Evolutionary conservation across 2,329 filamentous ascomycete species (phyloP).

Genomic region (Xylaria sp.): DNA sequence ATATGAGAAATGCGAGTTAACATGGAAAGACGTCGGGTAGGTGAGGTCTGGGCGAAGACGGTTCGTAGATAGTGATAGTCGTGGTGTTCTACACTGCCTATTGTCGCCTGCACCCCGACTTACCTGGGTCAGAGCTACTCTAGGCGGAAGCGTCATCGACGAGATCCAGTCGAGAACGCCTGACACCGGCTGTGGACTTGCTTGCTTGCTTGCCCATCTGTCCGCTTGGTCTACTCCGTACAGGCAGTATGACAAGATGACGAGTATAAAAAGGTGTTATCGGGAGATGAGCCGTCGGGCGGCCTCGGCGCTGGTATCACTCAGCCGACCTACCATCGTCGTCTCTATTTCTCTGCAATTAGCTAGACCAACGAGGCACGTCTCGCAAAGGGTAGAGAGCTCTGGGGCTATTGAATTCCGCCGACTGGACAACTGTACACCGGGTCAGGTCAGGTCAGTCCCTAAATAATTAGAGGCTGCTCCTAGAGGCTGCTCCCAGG

Average conservation of each 20-base stretch:
- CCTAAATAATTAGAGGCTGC: background rate
- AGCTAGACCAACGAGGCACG: conserved; percentile 16
- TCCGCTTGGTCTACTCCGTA: conserved; percentile 2
- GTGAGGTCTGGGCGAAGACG: conserved; percentile 18
- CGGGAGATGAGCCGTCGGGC: conserved; percentile 6
- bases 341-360: conserved; percentile 3
- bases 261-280: conserved; percentile 1
- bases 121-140: conserved; percentile 15
- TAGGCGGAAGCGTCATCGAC: conserved; percentile 27
- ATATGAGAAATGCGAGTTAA: conserved; percentile 22
- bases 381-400: background rate
- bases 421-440: background rate
- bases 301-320: conserved; percentile 14
- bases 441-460: background rate
- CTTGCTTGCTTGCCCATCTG: conserved; percentile 13
- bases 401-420: conserved; percentile 10
- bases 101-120: conserved; percentile 26
- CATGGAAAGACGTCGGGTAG: background rate
- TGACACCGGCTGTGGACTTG: conserved; percentile 9
- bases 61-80: conserved; percentile 37
- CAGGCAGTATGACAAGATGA: conserved; percentile 17
- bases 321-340: conserved; percentile 5
- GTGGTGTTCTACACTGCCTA: conserved; percentile 30
- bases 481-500: background rate
- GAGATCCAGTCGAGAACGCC: conserved; percentile 19